A percentile compares a stretch with the other conserved stretches of the same genome.
phyloP scores from a whole-genome alignment of 108 stramenopile genomes.

The Craspedostauros australis region DNA sequence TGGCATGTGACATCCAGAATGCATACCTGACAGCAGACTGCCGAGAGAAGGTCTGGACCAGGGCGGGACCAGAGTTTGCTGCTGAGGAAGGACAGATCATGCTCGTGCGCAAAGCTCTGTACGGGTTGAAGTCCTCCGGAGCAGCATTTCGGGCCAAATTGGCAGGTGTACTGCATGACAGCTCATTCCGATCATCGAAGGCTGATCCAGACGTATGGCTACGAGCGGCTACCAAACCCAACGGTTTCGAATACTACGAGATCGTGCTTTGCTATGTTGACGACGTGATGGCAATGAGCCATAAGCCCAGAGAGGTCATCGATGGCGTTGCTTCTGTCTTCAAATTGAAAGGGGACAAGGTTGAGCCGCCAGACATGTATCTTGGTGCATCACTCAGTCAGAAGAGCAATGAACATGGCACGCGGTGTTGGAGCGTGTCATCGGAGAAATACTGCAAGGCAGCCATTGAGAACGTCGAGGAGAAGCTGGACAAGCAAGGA shows the following conservation, averaged over 20 bases:
- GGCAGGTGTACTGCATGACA: constrained; percentile 20
- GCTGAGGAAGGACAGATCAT: constrained; percentile 13
- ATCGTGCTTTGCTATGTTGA: constrained; percentile 29
- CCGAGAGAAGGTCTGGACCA: constrained; percentile 22
- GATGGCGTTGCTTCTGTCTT: background rate
- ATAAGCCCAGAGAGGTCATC: constrained; percentile 7
- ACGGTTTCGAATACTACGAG: constrained; percentile 25
- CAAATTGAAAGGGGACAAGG: constrained; percentile 4
- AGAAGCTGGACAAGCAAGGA: background rate
- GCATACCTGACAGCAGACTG: constrained; percentile 26
- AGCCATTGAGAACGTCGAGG: background rate
- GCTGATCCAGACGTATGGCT: constrained; percentile 34
- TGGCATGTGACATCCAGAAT: constrained; percentile 34
- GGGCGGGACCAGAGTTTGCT: constrained; percentile 25
- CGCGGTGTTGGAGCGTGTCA: constrained; percentile 2
- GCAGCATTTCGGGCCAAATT: constrained; percentile 6
- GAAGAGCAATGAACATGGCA: background rate
- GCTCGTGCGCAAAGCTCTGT: constrained; percentile 28
- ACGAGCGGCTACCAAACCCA: background rate
- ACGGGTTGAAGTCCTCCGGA: constrained; percentile 27
- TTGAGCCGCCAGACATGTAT: constrained; percentile 8
- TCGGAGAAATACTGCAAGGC: constrained; percentile 18
- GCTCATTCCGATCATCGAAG: constrained; percentile 19
- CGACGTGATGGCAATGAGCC: constrained; percentile 6
- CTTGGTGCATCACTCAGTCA: constrained; percentile 14